Evolutionary conservation across 805 yeast species (phyloP).

Genomic region (Candida sphagnicola): DNA sequence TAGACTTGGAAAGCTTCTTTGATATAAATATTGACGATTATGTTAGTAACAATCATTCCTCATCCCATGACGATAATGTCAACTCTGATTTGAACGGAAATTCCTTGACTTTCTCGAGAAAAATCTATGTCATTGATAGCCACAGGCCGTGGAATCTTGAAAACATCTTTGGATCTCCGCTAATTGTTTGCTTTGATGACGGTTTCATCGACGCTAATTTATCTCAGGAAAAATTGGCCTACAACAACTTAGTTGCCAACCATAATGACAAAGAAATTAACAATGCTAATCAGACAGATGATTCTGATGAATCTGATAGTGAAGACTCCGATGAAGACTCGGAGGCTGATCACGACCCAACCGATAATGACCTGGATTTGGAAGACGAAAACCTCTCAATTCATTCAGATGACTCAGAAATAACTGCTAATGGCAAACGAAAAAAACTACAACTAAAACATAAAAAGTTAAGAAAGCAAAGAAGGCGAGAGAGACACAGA

Average conservation of each 20-base stretch:
- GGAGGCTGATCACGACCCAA: constrained; percentile 16
- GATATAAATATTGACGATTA: constrained; percentile 58
- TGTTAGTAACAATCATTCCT: constrained; percentile 23
- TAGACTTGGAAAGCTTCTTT: constrained; percentile 74
- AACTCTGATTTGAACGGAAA: constrained; percentile 18
- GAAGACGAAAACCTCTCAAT: constrained; percentile 19
- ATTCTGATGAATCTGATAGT: constrained; percentile 26
- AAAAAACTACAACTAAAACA: constrained; percentile 25
- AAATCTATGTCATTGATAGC: constrained; percentile 82
- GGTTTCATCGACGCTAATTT: constrained; percentile 66
- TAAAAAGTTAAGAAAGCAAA: constrained; percentile 33
- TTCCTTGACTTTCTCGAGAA: constrained; percentile 39
- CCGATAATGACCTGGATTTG: background rate
- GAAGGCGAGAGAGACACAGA: constrained; percentile 35
- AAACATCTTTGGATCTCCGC: constrained; percentile 79
- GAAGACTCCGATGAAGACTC: constrained; percentile 23
- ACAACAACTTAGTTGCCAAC: constrained; percentile 45
- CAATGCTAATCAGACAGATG: constrained; percentile 24
- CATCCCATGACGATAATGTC: constrained; percentile 15
- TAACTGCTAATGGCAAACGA: constrained; percentile 20
- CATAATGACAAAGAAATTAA: constrained; percentile 34
- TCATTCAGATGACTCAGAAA: constrained; percentile 22
- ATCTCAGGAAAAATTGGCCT: constrained; percentile 56
- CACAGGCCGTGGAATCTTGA: constrained; percentile 97
- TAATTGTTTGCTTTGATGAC: constrained; percentile 82